These are phyloP conservation scores for Chlorella sp. DNA, from an alignment of 139 green algal genomes.

Conservation along the genomic window DNA sequence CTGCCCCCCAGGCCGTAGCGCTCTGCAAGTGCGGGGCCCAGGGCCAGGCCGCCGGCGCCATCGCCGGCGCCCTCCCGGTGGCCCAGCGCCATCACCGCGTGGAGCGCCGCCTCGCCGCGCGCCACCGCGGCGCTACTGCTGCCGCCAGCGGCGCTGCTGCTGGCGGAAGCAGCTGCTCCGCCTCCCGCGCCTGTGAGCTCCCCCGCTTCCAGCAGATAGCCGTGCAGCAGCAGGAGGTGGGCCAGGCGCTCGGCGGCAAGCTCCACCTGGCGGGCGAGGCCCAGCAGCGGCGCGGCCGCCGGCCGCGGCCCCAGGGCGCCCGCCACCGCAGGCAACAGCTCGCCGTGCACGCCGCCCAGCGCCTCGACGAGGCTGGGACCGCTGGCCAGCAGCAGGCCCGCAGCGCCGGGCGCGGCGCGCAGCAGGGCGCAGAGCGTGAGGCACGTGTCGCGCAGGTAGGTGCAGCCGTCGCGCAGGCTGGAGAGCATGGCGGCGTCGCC, in stretches of 20 bases:
- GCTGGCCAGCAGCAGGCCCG: constrained; percentile 46
- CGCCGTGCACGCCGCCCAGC: constrained; percentile 28
- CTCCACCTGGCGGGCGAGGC: constrained; percentile 17
- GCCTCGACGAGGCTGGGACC: constrained; percentile 14
- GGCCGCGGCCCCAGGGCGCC: constrained; percentile 13
- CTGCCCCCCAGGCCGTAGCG: constrained; percentile 21
- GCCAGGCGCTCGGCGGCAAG: constrained; percentile 26
- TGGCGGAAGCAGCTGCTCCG: neutral
- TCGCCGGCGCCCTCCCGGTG: constrained; percentile 15
- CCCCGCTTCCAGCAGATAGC: constrained; percentile 29
- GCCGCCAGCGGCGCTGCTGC: constrained; percentile 1
- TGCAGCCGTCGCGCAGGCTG: constrained; percentile 51
- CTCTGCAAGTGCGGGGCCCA: constrained; percentile 16
- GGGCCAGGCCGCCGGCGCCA: neutral
- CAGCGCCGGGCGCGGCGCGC: constrained; percentile 41
- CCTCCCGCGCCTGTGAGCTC: neutral
- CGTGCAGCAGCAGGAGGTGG: constrained; percentile 45
- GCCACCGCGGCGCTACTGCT: constrained; percentile 26
- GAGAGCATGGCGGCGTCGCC: constrained; percentile 1
- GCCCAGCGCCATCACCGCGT: constrained; percentile 51
- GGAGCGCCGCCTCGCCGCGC: constrained; percentile 62
- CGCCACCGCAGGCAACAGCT: constrained; percentile 21
- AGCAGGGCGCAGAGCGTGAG: constrained; percentile 67
- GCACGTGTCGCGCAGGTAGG: constrained; percentile 69
- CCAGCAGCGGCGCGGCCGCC: constrained; percentile 18